These are phyloP conservation scores for Cladosporium sp. DNA, from an alignment of 2,329 filamentous ascomycete species.

Conservation along the genomic window DNA sequence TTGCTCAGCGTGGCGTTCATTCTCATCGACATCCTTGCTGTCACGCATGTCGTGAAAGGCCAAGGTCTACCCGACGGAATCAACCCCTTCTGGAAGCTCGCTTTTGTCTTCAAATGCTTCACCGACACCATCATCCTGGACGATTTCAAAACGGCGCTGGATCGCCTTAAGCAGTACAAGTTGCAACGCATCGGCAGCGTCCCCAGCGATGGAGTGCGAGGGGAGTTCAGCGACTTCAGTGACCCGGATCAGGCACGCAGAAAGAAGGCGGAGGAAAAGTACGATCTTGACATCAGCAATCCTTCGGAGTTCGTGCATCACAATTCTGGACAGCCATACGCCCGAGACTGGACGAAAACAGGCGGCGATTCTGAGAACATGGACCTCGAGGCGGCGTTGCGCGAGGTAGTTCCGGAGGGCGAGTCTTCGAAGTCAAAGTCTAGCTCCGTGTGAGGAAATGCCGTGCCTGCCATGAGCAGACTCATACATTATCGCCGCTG, in stretches of 20 bases:
- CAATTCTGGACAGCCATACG: slow-evolving; percentile 6
- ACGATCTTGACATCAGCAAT: slow-evolving; percentile 13
- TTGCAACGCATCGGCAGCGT: slow-evolving; percentile 32
- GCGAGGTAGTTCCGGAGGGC: slow-evolving; percentile 8
- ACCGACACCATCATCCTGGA: slow-evolving; percentile 64
- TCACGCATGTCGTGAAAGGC: slow-evolving; percentile 39
- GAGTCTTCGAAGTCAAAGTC: slow-evolving; percentile 9
- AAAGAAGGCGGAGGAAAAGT: slow-evolving; percentile 18
- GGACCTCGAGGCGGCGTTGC: slow-evolving; percentile 25
- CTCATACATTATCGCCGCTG: too few species aligned
- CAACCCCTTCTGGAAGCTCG: slow-evolving; percentile 63
- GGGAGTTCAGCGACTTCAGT: slow-evolving; percentile 20
- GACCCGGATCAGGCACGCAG: slow-evolving; percentile 23
- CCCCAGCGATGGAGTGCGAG: slow-evolving; percentile 24
- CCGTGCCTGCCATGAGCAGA: too few species aligned
- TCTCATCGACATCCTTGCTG: slow-evolving; percentile 57
- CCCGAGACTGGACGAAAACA: slow-evolving; percentile 18
- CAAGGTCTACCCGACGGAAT: slow-evolving; percentile 47
- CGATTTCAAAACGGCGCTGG: slow-evolving; percentile 61
- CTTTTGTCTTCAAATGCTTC: slow-evolving; percentile 63
- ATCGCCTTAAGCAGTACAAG: slow-evolving; percentile 43
- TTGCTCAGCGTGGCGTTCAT: slow-evolving; percentile 58
- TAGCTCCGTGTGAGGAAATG: slow-evolving; percentile 1
- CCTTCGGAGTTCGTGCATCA: slow-evolving; percentile 9
- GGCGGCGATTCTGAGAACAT: slow-evolving; percentile 17